Evolutionary conservation across 139 green algal genomes (phyloP), one percentile per base, ranked within the genome.

Genomic region (Coelastrella sp.): DNA sequence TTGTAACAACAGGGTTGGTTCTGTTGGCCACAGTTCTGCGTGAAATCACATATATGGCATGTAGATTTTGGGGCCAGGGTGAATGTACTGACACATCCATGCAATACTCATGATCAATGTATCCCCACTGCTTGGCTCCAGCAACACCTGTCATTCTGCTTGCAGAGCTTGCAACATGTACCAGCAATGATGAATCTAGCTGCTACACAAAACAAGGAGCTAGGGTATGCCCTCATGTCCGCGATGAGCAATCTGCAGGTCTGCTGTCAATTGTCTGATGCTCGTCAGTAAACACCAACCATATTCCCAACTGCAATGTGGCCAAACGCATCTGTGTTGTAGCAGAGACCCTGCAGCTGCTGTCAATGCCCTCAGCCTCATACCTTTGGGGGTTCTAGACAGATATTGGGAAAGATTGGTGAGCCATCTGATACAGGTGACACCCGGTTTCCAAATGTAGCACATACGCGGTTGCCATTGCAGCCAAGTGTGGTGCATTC

Each of bases 1-100:
- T 35, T 80, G 40, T 81, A 86, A 38, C 80, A 86, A 67, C 80
- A 86, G 8, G 80, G 48, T 48, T 86, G 48, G 30, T 63, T 63
- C 7, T n/a, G 62, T 35, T 80, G 5, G 23, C 80, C 80, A 38
- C 80, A 86, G 13, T 40, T 32, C 78, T 84, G 78, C 51, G n/a
- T n/a, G n/a, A n/a, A 72, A 35, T 15, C 13, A 43, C 43, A 51
- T 25, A 72, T 34, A 27, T 19, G 21, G 30, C n/a, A 57, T 23
- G 25, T 38, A 45, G 74, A n/a, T n/a, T n/a, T n/a, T n/a, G 50
- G 41, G 38, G 27, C 50, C 34, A 5, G 48, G 6, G 34, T 17
- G 48, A 27, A 25, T 50, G 27, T 25, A 37, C 4, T 35, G 37
- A 13, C 38, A 32, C 17, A 17, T 30, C 21, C 59, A 67, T 13